These are phyloP conservation scores for Plasmodium sp. DNA, from an alignment of 169 alveolate genomes.

Conservation along the genomic window DNA sequence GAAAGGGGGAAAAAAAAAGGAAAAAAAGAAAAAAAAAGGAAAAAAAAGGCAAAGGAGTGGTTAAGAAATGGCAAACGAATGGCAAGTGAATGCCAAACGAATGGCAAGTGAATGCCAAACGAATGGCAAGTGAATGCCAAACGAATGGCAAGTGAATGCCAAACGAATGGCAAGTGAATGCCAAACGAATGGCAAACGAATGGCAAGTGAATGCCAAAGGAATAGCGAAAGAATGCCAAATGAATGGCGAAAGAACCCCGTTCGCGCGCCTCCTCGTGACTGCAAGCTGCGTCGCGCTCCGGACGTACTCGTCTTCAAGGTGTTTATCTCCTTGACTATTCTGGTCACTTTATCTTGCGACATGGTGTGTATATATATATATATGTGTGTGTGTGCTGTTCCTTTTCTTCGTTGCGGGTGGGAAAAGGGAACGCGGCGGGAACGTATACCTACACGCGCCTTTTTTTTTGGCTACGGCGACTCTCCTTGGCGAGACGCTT, in stretches of 20 bases:
- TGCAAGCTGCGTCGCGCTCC: not conserved
- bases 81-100: not conserved
- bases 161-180: too few relatives aligned
- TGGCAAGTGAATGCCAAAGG: not conserved
- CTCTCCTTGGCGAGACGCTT: not conserved
- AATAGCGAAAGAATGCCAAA: too few relatives aligned
- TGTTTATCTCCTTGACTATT: constrained; percentile 47
- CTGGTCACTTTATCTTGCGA: constrained; percentile 57
- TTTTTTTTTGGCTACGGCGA: not conserved
- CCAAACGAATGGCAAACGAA: too few relatives aligned
- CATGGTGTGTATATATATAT: not conserved
- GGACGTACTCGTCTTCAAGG: constrained; percentile 43
- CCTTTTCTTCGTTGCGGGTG: not conserved
- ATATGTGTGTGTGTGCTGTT: not conserved
- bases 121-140: too few relatives aligned
- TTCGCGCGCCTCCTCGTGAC: not conserved
- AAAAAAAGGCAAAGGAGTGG: not conserved
- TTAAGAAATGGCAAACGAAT: too few relatives aligned
- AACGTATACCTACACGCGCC: not conserved
- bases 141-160: not conserved
- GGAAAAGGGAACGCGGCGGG: not conserved
- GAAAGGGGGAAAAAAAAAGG: not conserved
- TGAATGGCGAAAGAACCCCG: not conserved
- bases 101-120: too few relatives aligned
- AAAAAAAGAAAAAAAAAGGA: not conserved